phyloP scores from a whole-genome alignment of 2,329 filamentous ascomycete genomes.

The Pseudogymnoascus sp. region DNA sequence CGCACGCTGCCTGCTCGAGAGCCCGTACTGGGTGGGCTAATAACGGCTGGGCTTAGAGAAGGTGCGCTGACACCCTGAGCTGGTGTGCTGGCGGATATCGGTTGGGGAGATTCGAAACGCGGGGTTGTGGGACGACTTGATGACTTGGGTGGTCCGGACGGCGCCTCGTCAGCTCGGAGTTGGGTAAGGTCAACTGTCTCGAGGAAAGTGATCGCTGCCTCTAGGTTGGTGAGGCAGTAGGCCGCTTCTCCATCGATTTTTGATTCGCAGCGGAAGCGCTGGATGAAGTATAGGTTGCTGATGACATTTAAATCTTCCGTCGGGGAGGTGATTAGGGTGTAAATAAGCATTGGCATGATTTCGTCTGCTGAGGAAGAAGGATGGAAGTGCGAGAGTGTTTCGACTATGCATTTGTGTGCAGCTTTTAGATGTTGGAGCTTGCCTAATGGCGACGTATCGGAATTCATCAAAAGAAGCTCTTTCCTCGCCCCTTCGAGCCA shows the following conservation, averaged over 20 bases:
- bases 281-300: constrained; percentile 92
- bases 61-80: constrained; percentile 24
- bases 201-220: constrained; percentile 88
- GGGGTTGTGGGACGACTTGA: constrained; percentile 41
- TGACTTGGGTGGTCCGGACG: constrained; percentile 56
- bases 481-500: constrained; percentile 64
- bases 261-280: constrained; percentile 75
- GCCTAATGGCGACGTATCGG: constrained; percentile 78
- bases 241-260: constrained; percentile 91
- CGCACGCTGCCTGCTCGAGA: constrained; percentile 19
- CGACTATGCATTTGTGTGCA: constrained; percentile 89
- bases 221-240: constrained; percentile 92
- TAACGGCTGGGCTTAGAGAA: constrained; percentile 13
- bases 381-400: constrained; percentile 62
- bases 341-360: constrained; percentile 94
- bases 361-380: constrained; percentile 89
- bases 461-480: constrained; percentile 73
- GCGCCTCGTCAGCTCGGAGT: constrained; percentile 69
- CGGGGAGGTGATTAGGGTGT: constrained; percentile 83
- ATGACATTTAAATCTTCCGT: constrained; percentile 81
- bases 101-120: constrained; percentile 24
- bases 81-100: constrained; percentile 24
- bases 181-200: constrained; percentile 92
- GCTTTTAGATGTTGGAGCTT: constrained; percentile 84
- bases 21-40: constrained; percentile 27